Evolutionary conservation across 2,329 filamentous ascomycete genomes (phyloP), one percentile per base, ranked within the genome.

Genomic region (Fusarium marasasianum): DNA sequence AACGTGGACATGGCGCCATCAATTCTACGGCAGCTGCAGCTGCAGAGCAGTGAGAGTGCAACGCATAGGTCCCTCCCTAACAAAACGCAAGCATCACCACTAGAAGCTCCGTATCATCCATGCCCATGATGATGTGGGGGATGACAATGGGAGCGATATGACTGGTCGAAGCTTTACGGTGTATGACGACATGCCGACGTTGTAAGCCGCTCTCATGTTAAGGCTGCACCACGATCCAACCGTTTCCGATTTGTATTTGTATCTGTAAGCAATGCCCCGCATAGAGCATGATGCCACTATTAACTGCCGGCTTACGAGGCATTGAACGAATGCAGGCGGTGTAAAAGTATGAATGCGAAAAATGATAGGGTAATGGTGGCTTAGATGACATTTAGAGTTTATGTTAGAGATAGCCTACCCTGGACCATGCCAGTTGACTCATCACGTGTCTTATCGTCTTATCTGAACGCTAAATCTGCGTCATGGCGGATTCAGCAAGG

Each of bases 71-170:
- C 15, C 44, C 53, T 61, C 45, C 44, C 51, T 64, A 44, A 56
- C 44, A 44, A 63, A 66, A 64, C 58, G 53, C 62, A 59, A 72
- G 72, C 54, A 72, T 72, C 70, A 72, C 64, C 69, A 73, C 44
- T 35, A 29, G 47, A 73, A 58, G 71, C 69, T 62, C 64, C 62
- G 63, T 65, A 64, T 55, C 63, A 77, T 72, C 57, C 66, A 77
- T 74, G 68, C 53, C 61, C 43, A 24, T 55, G 68, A 76, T 74
- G 72, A 71, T 73, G 75, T 77, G 75, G 75, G 71, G 73, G 75
- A 77, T 77, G 75, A 77, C 75, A 77, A 77, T 75, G 26, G 51
- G 29, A 61, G 26, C 7, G 63, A 68, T 63, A n/a, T 77, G 29
- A 77, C 68, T 77, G 75, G 75, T 66, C 38, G 48, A 38, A 75